Base-by-base conservation (phyloP, 768 basidiomycete genomes). In the Mycena latifolia region DNA sequence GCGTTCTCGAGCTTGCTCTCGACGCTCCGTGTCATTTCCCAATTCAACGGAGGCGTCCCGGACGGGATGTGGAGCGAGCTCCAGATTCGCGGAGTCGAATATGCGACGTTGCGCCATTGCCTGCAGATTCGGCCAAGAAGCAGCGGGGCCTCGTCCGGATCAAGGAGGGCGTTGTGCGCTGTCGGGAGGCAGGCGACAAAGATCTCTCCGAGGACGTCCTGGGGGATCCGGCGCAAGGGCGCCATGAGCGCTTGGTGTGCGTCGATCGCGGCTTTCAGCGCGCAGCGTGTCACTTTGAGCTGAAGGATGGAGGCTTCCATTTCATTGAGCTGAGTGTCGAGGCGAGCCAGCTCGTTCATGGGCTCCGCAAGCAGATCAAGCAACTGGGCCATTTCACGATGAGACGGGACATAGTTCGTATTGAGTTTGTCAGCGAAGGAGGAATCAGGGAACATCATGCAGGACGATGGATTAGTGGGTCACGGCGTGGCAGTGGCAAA, bases 171-270 rank as follows among this genome's bases (percentile, higher is more conserved):
- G 18, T 55, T 24, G 20, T 53, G 61, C 29, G 6, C 31, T 18
- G 50, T 43, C 14, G 61, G 31, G 18, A 63, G 37, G 31, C 51
- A 62, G 29, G 37, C 28, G 5, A 22, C 2, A 51, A 62, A 62
- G 3, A 62, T 46, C 24, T 62, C 61, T n/a, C 25, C 14, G 18
- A 62, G 51, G 28, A 62, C 41, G 14, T 62, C 61, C 2, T 54
- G 22, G 20, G 61, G 51, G 5, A 46, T 39, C 18, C 61, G 61
- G 15, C 61, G 51, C 1, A 54, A 6, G 1, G 61, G 51, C 6
- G 61, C 52, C 25, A 46, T 22, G 22, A 62, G 52, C 41, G 61
- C 61, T 17, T 15, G 27, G 33, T 63, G 62, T 2, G 33, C 27
- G 24, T 56, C 54, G 31, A 63, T 63, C 17, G 24, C 20, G 22